phyloP scores from a whole-genome alignment of 352 stramenopile species.

The Pythium chondricola region DNA sequence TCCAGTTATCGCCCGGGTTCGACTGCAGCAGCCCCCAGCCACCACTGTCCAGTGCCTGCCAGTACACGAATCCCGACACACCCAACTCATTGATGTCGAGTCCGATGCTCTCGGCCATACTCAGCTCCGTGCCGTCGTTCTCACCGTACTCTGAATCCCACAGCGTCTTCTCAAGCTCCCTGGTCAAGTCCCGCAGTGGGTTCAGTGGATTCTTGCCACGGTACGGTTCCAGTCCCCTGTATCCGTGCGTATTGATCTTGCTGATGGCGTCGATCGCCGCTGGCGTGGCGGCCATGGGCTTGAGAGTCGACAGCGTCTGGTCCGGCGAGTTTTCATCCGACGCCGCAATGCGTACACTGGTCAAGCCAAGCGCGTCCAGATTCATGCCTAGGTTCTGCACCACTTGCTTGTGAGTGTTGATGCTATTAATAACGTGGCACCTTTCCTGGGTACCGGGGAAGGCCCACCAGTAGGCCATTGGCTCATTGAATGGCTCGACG shows the following conservation, averaged over 20 bases:
- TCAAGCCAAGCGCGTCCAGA: slow-evolving; percentile 23
- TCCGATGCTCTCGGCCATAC: slow-evolving; percentile 38
- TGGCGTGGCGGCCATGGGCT: slow-evolving; percentile 13
- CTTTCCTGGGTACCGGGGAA: slow-evolving; percentile 44
- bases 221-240: slow-evolving; percentile 36
- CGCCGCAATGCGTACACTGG: slow-evolving; percentile 26
- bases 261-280: slow-evolving; percentile 25
- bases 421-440: slow-evolving; percentile 42
- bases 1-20: slow-evolving; percentile 26
- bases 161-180: slow-evolving; percentile 27
- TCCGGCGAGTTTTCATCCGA: slow-evolving; percentile 54
- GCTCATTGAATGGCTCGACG: slow-evolving; percentile 56
- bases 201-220: slow-evolving; percentile 29
- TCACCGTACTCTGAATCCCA: slow-evolving; percentile 66
- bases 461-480: slow-evolving; percentile 40
- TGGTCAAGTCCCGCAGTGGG: slow-evolving; percentile 25
- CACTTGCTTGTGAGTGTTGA: slow-evolving; percentile 33
- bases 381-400: slow-evolving; percentile 33
- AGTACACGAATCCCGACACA: slow-evolving; percentile 59
- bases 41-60: slow-evolving; percentile 45
- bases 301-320: slow-evolving; percentile 29
- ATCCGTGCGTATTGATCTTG: slow-evolving; percentile 60
- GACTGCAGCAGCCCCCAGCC: slow-evolving; percentile 52
- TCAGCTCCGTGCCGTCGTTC: slow-evolving; percentile 34
- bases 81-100: slow-evolving; percentile 56